Evolutionary conservation across 2,329 filamentous ascomycete genomes (phyloP), one percentile per base, ranked within the genome.

Genomic region (Orbilia ellipsospora): DNA sequence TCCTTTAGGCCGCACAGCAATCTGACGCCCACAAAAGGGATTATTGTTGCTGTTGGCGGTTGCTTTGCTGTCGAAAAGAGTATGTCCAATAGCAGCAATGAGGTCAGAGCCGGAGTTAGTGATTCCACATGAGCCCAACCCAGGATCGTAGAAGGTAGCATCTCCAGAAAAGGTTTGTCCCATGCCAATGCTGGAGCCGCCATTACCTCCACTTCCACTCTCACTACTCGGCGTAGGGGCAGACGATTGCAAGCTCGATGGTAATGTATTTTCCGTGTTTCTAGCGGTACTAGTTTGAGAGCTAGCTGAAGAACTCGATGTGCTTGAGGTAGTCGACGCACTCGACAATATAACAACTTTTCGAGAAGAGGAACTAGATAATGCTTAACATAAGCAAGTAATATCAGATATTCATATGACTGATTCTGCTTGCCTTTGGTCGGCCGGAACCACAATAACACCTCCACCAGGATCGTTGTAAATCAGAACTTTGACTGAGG

Each of bases 91-190:
- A 4, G 79, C 79, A 20, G 75, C 78, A 26, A 80, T 78, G 16
- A 79, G 77, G 36, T 80, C 78, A 26, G 78, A 77, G 16, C 78
- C 79, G 10, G 76, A 78, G 40, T 68, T 78, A 4, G 77, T 77
- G n/a, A 75, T 79, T 44, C 79, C 79, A 20, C 79, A 80, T 31
- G 78, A 77, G 13, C 79, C 79, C 44, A 80, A 51, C 5, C 78
- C 78, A 1, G 78, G 78, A 13, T 78, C 72, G 44, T 80, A 80
- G 56, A 78, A 80, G 3, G 79, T 80, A 55, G 77, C 78, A 70
- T 80, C 78, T 18, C 79, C 79, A 51, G 67, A 44, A 26, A 79
- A 80, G 23, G 60, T 60, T 26, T 75, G 68, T 13, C 77, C 75
- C 15, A 55, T 63, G 12, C 76, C 54, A 2, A 40, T 45, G 6